Percentiles rank a stretch among this genome's conserved stretches.
phyloP scores from a whole-genome alignment of 495 filamentous ascomycete species.

The Podospora bellae-mahoneyi region DNA sequence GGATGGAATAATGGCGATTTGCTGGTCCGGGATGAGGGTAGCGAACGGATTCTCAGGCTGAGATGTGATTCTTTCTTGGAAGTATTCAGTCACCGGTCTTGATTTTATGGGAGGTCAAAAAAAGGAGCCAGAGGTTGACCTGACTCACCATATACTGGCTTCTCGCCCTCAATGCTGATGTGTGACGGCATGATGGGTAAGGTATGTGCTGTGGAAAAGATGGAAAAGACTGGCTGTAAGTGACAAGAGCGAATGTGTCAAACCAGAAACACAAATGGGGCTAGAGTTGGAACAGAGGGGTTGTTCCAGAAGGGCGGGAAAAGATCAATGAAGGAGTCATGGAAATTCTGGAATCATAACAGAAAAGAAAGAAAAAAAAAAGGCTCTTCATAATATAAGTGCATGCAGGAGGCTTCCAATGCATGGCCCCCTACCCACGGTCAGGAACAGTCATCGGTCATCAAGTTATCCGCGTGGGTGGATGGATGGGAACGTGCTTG shows the following conservation, averaged over 20 bases:
- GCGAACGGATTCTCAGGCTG: slow-evolving; percentile 94
- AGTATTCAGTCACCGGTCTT: slow-evolving; percentile 53
- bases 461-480: neutral
- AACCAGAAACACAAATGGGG: neutral
- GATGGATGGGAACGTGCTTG: slow-evolving; percentile 7
- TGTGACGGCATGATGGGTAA: slow-evolving; percentile 20
- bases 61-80: slow-evolving; percentile 54
- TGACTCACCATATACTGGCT: slow-evolving; percentile 43
- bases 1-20: slow-evolving; percentile 76
- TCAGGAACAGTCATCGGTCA: neutral
- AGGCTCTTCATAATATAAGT: neutral
- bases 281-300: neutral
- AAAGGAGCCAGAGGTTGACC: neutral
- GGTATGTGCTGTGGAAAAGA: neutral
- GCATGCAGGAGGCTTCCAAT: neutral
- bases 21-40: slow-evolving; percentile 78
- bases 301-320: neutral
- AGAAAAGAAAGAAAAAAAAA: neutral
- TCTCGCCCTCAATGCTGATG: slow-evolving; percentile 16
- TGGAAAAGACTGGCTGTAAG: neutral
- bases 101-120: neutral
- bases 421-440: neutral
- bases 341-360: neutral
- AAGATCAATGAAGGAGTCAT: neutral
- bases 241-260: neutral